Evolutionary conservation across 1,284 basidiomycete species (phyloP).

Genomic region (Lentinus polychrous): DNA sequence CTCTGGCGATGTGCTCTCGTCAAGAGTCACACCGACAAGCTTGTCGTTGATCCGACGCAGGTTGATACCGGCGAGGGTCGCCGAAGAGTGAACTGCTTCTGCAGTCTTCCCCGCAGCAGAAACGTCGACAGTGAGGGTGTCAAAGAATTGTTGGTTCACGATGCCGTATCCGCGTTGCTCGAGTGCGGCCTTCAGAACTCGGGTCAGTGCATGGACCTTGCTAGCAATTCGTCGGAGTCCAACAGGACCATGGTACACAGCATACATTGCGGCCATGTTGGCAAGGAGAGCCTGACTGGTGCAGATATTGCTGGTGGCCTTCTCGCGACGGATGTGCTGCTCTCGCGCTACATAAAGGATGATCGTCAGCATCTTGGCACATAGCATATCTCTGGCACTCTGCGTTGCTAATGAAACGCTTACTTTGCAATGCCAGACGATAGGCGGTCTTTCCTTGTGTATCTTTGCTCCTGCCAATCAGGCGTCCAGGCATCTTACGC

Average conservation of each 20-base stretch:
- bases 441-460: slow-evolving; percentile 83
- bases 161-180: slow-evolving; percentile 69
- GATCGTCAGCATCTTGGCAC: too few relatives aligned
- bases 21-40: slow-evolving; percentile 84
- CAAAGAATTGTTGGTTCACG: slow-evolving; percentile 76
- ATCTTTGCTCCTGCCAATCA: slow-evolving; percentile 90
- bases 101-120: slow-evolving; percentile 52
- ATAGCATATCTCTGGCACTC: too few relatives aligned
- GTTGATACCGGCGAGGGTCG: slow-evolving; percentile 73
- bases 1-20: slow-evolving; percentile 79
- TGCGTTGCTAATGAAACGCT: slow-evolving; percentile 26
- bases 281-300: slow-evolving; percentile 91
- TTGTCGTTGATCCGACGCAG: slow-evolving; percentile 75
- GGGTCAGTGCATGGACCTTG: slow-evolving; percentile 88
- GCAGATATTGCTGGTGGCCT: slow-evolving; percentile 93
- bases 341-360: slow-evolving; percentile 85
- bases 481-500: slow-evolving; percentile 93
- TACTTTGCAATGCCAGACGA: slow-evolving; percentile 89
- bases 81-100: slow-evolving; percentile 63
- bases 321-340: slow-evolving; percentile 94
- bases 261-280: slow-evolving; percentile 97
- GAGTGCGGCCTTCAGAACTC: slow-evolving; percentile 68
- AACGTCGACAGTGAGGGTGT: slow-evolving; percentile 88
- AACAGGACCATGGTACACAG: slow-evolving; percentile 91
- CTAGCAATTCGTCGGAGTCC: slow-evolving; percentile 84